Base-by-base conservation (phyloP, 805 yeast genomes). In the Kodamaea kaohsiungensis region DNA sequence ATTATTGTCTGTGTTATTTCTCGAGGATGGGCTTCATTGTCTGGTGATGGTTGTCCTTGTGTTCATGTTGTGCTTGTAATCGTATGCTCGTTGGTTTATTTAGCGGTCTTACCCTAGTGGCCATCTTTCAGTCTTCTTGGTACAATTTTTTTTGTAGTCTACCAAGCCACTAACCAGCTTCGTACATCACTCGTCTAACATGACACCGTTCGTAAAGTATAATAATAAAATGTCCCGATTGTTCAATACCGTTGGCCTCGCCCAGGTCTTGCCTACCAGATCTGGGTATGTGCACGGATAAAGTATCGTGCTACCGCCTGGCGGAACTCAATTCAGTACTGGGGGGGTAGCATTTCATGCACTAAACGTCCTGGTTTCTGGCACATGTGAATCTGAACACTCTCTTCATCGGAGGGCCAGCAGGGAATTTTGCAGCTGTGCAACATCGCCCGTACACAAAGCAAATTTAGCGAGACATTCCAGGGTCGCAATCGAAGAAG, bases 401-500 rank as follows among this genome's bases (percentile, higher is more conserved):
- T 17, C 22, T 40, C 45, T 40, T 40, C 19, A 15, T 7, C 43
- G 43, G 43, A 39, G 43, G 17, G 19, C 43, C 25, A 22, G 25
- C 25, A 30, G 10, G 35, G 35, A 30, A 30, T 38, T 39, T 39
- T 39, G 43, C 43, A 39, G 45, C 45, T 40, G 45, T 40, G 45
- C 45, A 40, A 16, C 10, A 17, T 40, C 45, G 45, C 45, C 45
- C 45, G 8, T 8, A 40, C 45, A 40, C 22, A 40, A 16, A 40
- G 8, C 25, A 17, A 22, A 22, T 22, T 18, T 39, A 39, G 43
- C 43, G 43, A 37, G 39, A 37, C 39, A 37, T 37, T 37, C 16
- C 39, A 37, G 39, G 39, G 39, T 37, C 39, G 39, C 39, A 12
- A 37, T 37, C 15, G 39, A 13, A 15, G 39, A 37, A 15, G 25